Evolutionary conservation across 2,329 filamentous ascomycete genomes (phyloP).

Genomic region (Trichoderma brevicompactum): DNA sequence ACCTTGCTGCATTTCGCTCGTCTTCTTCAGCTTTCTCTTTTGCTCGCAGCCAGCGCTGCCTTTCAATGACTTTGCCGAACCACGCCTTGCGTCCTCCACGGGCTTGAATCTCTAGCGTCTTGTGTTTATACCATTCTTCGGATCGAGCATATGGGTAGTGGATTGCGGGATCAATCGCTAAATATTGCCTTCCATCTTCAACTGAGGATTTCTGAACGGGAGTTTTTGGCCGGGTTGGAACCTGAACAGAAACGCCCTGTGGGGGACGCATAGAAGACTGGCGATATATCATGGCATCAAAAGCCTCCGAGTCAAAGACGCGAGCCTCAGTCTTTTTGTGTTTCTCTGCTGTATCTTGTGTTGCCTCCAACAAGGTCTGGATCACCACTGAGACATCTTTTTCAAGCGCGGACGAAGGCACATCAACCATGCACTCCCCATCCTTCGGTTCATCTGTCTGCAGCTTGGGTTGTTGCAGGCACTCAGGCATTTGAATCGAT

Average conservation of each 20-base stretch:
- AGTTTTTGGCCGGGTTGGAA: slow-evolving; percentile 26
- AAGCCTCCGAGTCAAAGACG: slow-evolving; percentile 36
- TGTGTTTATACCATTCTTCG: slow-evolving; percentile 52
- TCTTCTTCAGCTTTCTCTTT: slow-evolving; percentile 32
- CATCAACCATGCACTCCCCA: not conserved
- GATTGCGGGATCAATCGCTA: slow-evolving; percentile 55
- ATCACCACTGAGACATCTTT: not conserved
- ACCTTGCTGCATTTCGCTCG: slow-evolving; percentile 27
- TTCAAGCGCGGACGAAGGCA: not conserved
- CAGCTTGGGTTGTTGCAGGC: not conserved
- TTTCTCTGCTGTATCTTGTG: not conserved
- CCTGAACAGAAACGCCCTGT: slow-evolving; percentile 30
- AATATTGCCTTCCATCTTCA: slow-evolving; percentile 45
- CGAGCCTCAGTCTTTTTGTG: not conserved
- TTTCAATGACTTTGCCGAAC: slow-evolving; percentile 51
- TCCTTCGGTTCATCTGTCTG: not conserved
- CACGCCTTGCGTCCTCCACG: slow-evolving; percentile 56
- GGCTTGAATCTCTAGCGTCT: slow-evolving; percentile 54
- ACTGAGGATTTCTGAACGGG: not conserved
- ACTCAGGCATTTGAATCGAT: not conserved
- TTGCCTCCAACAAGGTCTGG: not conserved
- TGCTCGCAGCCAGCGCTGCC: slow-evolving; percentile 42
- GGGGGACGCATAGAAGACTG: slow-evolving; percentile 39
- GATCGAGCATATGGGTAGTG: slow-evolving; percentile 52
- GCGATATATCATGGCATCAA: slow-evolving; percentile 48